Evolutionary conservation across 495 filamentous ascomycete species (phyloP).

Genomic region (Annulohypoxylon moriforme): DNA sequence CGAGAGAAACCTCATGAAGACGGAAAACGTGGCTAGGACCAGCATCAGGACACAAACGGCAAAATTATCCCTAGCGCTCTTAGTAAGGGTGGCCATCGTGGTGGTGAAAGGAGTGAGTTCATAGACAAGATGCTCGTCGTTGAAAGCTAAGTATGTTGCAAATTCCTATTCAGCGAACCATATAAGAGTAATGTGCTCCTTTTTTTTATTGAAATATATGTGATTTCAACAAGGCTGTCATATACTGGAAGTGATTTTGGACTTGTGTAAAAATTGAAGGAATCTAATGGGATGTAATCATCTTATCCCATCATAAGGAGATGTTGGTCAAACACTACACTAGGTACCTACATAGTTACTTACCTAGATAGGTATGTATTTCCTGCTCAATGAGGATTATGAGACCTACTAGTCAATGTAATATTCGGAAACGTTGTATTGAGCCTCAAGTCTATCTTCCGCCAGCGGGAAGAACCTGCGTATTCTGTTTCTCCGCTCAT

Average conservation of each 20-base stretch:
- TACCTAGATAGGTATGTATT: no score
- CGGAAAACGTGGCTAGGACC: background rate
- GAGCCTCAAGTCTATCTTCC: no score
- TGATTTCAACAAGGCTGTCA: background rate
- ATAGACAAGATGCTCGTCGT: background rate
- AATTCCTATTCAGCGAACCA: background rate
- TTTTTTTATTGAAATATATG: background rate
- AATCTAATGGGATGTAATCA: no score
- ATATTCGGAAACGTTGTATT: no score
- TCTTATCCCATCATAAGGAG: no score
- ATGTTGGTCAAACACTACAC: no score
- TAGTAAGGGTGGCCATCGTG: background rate
- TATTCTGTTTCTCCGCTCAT: no score
- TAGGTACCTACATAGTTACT: no score
- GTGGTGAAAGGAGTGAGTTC: background rate
- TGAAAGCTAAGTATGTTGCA: background rate
- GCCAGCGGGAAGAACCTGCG: no score
- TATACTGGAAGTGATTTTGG: background rate
- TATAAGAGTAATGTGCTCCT: background rate
- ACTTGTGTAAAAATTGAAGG: no score
- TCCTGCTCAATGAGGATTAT: no score
- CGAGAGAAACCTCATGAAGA: background rate
- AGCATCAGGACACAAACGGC: background rate
- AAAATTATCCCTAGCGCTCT: background rate
- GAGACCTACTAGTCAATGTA: no score